Conservation (phyloP, 2,329 filamentous ascomycete genomes). For the Penicillium sp. region DNA sequence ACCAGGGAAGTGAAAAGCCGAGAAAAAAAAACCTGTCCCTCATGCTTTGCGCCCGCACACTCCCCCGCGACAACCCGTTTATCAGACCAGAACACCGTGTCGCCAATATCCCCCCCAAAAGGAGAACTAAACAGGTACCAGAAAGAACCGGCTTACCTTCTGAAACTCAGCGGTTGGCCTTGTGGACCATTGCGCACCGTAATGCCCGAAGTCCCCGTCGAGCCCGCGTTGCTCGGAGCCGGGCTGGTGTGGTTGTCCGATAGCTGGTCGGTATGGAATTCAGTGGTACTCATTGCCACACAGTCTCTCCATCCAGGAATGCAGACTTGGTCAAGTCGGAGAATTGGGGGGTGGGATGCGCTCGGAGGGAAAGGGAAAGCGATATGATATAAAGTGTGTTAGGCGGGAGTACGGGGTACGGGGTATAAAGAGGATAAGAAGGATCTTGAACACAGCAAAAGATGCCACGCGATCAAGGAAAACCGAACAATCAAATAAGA, state of each 20-base stretch:
- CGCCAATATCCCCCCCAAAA: background rate
- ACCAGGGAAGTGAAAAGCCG: background rate
- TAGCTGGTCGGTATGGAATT: conserved; percentile 26
- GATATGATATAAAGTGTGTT: conserved; percentile 2
- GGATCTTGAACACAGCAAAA: background rate
- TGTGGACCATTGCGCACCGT: conserved; percentile 33
- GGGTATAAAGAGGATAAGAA: background rate
- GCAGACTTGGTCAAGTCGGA: conserved; percentile 1
- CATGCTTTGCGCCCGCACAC: conserved; percentile 1
- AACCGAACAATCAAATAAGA: conserved; percentile 9
- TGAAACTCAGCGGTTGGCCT: conserved; percentile 55
- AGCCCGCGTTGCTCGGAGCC: conserved; percentile 35
- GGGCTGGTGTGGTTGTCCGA: conserved; percentile 29
- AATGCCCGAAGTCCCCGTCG: conserved; percentile 37
- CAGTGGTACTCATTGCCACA: conserved; percentile 37
- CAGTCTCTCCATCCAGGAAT: conserved; percentile 28
- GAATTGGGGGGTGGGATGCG: background rate
- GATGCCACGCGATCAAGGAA: conserved; percentile 16
- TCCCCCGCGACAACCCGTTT: background rate
- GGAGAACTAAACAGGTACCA: background rate
- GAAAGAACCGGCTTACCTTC: conserved; percentile 49
- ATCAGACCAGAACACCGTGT: background rate
- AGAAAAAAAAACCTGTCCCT: conserved; percentile 13
- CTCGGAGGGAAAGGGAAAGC: background rate
- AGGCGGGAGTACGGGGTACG: background rate